Evolutionary conservation across 176 grass and related monocot genomes (phyloP).

Genomic region (Pharus latifolius): DNA sequence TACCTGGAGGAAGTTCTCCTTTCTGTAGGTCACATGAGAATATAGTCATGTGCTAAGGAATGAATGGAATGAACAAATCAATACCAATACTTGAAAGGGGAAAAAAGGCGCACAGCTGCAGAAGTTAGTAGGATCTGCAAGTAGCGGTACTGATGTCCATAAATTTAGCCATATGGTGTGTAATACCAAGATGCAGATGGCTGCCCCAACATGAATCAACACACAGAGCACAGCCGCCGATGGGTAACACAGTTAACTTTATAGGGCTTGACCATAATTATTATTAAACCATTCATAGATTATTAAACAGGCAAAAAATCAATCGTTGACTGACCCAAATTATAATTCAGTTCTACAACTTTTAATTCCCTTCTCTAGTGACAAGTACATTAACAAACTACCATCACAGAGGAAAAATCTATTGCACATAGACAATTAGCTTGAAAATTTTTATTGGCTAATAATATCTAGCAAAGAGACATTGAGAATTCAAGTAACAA

Average conservation of each 20-base stretch:
- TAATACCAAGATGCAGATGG: not conserved
- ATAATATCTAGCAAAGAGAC: too few species aligned
- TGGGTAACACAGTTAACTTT: not conserved
- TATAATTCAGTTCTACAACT: not conserved
- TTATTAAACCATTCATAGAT: not conserved
- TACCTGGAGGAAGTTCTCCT: conserved; percentile 75
- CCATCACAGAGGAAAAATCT: not conserved
- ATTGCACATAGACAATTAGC: not conserved
- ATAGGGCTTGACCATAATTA: not conserved
- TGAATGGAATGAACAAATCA: not conserved
- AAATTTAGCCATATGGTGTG: not conserved
- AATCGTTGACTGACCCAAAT: not conserved
- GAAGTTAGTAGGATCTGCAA: not conserved
- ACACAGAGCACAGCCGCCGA: not conserved
- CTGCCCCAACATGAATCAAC: not conserved
- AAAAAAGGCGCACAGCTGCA: not conserved
- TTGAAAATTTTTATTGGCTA: not conserved
- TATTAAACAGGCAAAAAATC: not conserved
- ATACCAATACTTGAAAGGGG: not conserved
- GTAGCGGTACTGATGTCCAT: too few species aligned
- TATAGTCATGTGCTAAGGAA: not conserved
- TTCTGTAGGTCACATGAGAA: conserved; percentile 40
- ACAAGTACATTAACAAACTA: too few species aligned
- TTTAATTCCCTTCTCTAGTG: not conserved
- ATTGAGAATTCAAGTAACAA: conserved; percentile 1